Conservation (phyloP, 1,139 yeast species). For the Zygosaccharomyces pseudobailii region DNA sequence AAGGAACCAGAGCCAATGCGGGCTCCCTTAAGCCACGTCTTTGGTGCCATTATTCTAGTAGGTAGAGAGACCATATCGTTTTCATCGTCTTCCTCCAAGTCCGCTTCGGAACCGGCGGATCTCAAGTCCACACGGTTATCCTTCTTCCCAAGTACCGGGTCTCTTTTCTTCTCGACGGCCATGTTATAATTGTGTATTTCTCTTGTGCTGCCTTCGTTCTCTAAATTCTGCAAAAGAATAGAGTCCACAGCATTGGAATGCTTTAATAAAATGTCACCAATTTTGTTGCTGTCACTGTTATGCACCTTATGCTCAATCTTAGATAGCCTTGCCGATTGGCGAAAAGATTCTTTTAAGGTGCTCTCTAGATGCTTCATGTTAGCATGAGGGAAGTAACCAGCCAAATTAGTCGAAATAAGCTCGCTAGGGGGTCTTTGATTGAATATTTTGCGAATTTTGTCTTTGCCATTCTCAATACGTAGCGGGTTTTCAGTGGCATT, state of each 20-base stretch:
- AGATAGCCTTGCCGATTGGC: slow-evolving; percentile 62
- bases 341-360: slow-evolving; percentile 77
- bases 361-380: slow-evolving; percentile 67
- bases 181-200: slow-evolving; percentile 2
- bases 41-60: slow-evolving; percentile 42
- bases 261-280: slow-evolving; percentile 65
- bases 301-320: slow-evolving; percentile 19
- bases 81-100: slow-evolving; percentile 41
- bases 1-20: slow-evolving; percentile 92
- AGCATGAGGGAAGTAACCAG: slow-evolving; percentile 89
- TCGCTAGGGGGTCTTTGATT: slow-evolving; percentile 95
- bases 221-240: slow-evolving; percentile 38
- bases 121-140: slow-evolving; percentile 49
- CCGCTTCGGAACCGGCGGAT: slow-evolving; percentile 41
- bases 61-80: slow-evolving; percentile 34
- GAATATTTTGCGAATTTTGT: slow-evolving; percentile 51
- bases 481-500: slow-evolving; percentile 4
- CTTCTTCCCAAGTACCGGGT: slow-evolving; percentile 38
- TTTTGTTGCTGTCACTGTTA: slow-evolving; percentile 32
- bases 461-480: slow-evolving; percentile 23
- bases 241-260: slow-evolving; percentile 57
- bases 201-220: slow-evolving; percentile 21
- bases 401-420: slow-evolving; percentile 80
- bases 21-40: slow-evolving; percentile 90
- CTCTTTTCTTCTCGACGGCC: slow-evolving; percentile 23